These are phyloP conservation scores for Combretum micranthum DNA, from an alignment of 345 rosid genomes.

Conservation along the genomic window DNA sequence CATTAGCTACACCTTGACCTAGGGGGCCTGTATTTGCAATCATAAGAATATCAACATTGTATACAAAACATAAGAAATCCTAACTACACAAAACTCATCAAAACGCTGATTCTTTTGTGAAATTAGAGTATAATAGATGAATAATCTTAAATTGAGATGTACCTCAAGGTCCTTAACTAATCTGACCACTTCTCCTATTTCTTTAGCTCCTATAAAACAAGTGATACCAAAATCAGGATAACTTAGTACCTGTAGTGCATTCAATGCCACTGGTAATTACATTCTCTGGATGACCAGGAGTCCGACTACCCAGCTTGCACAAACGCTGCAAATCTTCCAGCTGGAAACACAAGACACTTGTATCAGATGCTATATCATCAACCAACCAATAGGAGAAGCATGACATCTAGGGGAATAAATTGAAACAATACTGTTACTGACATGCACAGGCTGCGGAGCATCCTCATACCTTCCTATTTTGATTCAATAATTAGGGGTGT, in stretches of 20 bases:
- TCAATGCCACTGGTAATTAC: conserved; percentile 30
- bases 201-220: not conserved
- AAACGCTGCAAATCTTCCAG: conserved; percentile 19
- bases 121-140: not conserved
- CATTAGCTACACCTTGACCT: conserved; percentile 38
- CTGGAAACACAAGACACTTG: not conserved
- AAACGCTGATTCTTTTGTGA: not conserved
- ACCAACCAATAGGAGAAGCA: too few relatives aligned
- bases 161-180: not conserved
- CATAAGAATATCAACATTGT: not conserved
- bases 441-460: conserved; percentile 29
- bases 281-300: conserved; percentile 38
- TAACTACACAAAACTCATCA: too few relatives aligned
- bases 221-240: not conserved
- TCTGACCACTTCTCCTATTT: not conserved
- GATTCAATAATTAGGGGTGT: conserved; percentile 52
- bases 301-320: conserved; percentile 28
- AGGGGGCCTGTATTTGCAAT: conserved; percentile 24
- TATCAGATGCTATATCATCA: not conserved
- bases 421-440: conserved; percentile 47
- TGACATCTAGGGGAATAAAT: conserved; percentile 48
- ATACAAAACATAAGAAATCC: not conserved
- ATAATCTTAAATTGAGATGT: not conserved
- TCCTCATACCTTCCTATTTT: conserved; percentile 60
- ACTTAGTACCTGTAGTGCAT: conserved; percentile 25